Base-by-base conservation (phyloP, 345 rosid genomes). In the Noccaea bulbosa region DNA sequence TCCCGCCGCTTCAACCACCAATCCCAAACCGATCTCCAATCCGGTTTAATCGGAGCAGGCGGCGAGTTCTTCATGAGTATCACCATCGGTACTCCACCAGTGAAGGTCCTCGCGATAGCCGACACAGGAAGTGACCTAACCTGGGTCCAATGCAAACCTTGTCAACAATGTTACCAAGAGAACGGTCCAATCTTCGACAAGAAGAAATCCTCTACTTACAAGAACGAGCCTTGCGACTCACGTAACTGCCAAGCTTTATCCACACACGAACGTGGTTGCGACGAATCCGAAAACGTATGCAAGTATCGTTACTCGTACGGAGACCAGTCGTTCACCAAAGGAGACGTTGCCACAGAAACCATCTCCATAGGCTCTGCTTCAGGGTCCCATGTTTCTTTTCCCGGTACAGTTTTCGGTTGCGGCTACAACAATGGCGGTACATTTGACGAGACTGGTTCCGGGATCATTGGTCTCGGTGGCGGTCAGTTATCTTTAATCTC, bases 41-140 rank as follows among this genome's bases (percentile, higher is more conserved):
- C 87, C 4, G 78, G 74, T 7, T 16, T 88, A 15, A 20, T 76
- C 4, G 46, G 79, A 5, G 62, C 65, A 20, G 83, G 69, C 0
- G 95, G 89, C 2, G 88, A 84, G 51, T 91, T 81, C 52, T 77
- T 84, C 65, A 82, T 85, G 87, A 68, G 66, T 8, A 78, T 88
- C 27, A 80, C 79, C 1, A 69, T 88, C 3, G 93, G 95, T 38
- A 82, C 81, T 12, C 97, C 89, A 8, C 76, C 81, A 0, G 5
- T 82, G 1, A 65, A 63, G 43, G 62, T 81, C 2, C 60, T 85
- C 0, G 89, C 69, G 3, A 69, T 83, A 0, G 92, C 87, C 1
- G 92, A 88, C 62, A 88, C 86, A 0, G 88, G 91, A 0, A 91
- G 91, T 14, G 87, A 91, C 62, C 84, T 88, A 10, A 80, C 76